phyloP scores from a whole-genome alignment of 768 basidiomycete species.

The Filobasidium floriforme region DNA sequence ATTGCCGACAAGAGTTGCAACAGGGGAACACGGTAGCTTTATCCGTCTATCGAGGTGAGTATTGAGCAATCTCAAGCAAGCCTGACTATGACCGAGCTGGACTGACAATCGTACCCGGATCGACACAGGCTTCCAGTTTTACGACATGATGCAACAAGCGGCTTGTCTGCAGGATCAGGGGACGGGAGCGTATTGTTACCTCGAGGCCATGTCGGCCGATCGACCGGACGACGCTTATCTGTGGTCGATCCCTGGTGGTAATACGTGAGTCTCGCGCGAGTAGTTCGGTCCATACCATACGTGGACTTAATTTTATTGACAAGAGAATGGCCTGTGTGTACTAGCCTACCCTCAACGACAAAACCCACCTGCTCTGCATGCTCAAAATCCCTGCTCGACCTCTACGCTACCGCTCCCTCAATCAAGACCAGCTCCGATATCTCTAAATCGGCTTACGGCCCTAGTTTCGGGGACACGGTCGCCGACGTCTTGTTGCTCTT shows the following conservation, averaged over 20 bases:
- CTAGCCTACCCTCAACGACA: slow-evolving; percentile 8
- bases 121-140: neutral
- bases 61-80: neutral
- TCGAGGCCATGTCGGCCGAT: slow-evolving; percentile 11
- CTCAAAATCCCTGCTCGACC: slow-evolving; percentile 11
- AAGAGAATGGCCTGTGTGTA: too few species aligned
- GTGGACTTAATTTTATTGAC: neutral
- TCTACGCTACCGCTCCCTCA: neutral
- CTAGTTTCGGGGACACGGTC: neutral
- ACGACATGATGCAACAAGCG: slow-evolving; percentile 19
- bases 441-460: neutral
- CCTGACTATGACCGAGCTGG: too few species aligned
- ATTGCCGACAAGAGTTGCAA: slow-evolving; percentile 12
- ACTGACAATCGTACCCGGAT: too few species aligned
- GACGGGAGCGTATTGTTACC: slow-evolving; percentile 17
- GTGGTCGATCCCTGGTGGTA: slow-evolving; percentile 11
- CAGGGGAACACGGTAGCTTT: slow-evolving; percentile 12
- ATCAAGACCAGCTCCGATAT: neutral
- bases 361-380: slow-evolving; percentile 16
- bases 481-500: neutral
- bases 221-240: slow-evolving; percentile 19
- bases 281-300: neutral
- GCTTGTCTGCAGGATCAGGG: slow-evolving; percentile 14
- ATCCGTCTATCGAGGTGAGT: slow-evolving; percentile 4
- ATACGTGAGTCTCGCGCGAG: slow-evolving; percentile 2